Percentiles rank a stretch among this genome's conserved stretches.
Evolutionary conservation across 2,329 filamentous ascomycete species (phyloP).

Genomic region (Escovopsis weberi): DNA sequence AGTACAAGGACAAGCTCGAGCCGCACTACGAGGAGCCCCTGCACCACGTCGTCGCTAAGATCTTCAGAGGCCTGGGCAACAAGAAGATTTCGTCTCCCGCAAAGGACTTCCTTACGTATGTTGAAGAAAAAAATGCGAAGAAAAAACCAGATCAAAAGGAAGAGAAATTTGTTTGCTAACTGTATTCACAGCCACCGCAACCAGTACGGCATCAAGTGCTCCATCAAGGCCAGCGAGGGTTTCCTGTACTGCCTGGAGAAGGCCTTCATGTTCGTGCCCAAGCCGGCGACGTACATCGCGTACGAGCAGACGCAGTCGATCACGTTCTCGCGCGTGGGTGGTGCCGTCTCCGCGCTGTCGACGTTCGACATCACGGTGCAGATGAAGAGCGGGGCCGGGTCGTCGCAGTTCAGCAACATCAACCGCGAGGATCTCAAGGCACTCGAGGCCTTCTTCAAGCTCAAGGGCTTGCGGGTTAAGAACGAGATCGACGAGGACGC

Average conservation of each 20-base stretch:
- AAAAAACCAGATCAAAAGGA: no score
- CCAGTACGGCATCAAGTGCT: conserved; percentile 94
- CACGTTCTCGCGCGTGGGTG: conserved; percentile 90
- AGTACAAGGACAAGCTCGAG: conserved; percentile 82
- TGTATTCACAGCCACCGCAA: conserved; percentile 55
- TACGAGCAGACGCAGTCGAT: conserved; percentile 87
- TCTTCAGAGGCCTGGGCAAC: conserved; percentile 85
- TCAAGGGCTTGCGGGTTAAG: conserved; percentile 89
- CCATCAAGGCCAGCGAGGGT: conserved; percentile 98
- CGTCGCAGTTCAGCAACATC: conserved; percentile 97
- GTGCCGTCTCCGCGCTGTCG: conserved; percentile 80
- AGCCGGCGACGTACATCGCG: conserved; percentile 91
- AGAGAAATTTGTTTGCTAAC: background rate
- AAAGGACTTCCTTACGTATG: conserved; percentile 74
- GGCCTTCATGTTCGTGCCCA: conserved; percentile 97
- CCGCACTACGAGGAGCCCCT: conserved; percentile 87
- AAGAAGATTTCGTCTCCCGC: conserved; percentile 93
- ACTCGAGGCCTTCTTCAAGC: conserved; percentile 94
- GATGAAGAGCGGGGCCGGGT: conserved; percentile 72
- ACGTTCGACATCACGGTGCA: conserved; percentile 95
- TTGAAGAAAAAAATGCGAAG: conserved; percentile 3
- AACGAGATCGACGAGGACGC: conserved; percentile 97
- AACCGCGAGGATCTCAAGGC: conserved; percentile 95
- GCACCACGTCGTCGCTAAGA: conserved; percentile 84
- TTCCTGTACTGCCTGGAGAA: conserved; percentile 96